These are phyloP conservation scores for Chenopodium formosanum DNA, from an alignment of 148 eudicot species.

Conservation along the genomic window DNA sequence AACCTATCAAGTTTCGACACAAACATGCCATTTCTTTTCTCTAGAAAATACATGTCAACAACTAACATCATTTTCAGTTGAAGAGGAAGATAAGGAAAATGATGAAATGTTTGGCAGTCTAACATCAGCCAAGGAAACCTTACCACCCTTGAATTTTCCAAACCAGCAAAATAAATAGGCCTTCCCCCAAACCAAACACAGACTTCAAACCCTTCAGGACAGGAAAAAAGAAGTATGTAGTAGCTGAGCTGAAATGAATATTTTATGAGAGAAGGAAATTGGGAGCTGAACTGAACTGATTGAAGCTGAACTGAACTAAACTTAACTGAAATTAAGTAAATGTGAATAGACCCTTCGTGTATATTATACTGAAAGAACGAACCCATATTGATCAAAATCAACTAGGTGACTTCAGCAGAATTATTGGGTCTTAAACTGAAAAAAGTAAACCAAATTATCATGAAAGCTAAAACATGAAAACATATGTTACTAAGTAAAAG, in stretches of 20 bases:
- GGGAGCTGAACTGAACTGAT: too few species aligned
- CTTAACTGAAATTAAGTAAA: too few species aligned
- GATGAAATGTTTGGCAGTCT: neutral
- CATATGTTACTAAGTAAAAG: neutral
- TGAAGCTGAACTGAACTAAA: too few species aligned
- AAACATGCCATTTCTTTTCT: neutral
- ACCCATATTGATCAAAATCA: neutral
- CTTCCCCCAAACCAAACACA: neutral
- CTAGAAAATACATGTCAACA: neutral
- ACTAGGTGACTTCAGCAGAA: neutral
- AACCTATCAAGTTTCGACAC: neutral
- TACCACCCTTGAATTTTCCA: neutral
- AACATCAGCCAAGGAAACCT: neutral
- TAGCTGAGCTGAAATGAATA: too few species aligned
- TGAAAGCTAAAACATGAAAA: neutral
- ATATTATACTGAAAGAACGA: neutral
- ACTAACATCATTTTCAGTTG: neutral
- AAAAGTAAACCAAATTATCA: neutral
- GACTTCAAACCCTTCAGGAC: neutral
- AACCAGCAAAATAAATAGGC: neutral
- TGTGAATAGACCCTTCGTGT: too few species aligned
- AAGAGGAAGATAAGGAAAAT: neutral
- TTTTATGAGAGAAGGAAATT: too few species aligned
- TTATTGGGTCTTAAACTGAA: neutral
- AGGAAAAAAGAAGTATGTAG: neutral